phyloP scores from a whole-genome alignment of 108 stramenopile genomes.

The Cafeteria roenbergensis region DNA sequence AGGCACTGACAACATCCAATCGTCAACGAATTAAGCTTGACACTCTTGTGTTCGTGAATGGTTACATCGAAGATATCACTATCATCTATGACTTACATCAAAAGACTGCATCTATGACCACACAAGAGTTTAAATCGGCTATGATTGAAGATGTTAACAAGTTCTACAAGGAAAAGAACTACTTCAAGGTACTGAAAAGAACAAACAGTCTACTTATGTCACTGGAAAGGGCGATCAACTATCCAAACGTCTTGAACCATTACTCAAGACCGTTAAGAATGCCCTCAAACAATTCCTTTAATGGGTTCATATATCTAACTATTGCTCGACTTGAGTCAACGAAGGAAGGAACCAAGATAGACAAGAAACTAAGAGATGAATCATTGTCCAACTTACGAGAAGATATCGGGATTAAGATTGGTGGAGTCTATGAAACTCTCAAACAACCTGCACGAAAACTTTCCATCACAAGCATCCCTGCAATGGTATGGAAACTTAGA shows the following conservation, averaged over 20 bases:
- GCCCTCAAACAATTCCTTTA: neutral
- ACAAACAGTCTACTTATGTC: no score
- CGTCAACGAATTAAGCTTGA: no score
- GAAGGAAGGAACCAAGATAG: neutral
- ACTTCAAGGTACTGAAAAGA: neutral
- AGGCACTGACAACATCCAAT: no score
- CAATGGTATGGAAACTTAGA: no score
- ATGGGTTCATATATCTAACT: neutral
- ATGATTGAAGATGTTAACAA: no score
- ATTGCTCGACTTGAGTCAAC: neutral
- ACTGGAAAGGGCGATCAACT: no score
- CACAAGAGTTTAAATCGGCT: no score
- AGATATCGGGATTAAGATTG: neutral
- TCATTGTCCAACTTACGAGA: neutral
- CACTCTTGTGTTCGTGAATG: neutral
- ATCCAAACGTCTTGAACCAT: no score
- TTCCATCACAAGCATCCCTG: neutral
- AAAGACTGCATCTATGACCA: no score
- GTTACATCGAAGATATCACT: neutral
- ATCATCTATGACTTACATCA: no score
- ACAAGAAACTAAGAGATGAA: neutral
- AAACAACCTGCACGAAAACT: neutral
- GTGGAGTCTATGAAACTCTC: no score
- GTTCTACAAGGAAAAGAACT: neutral
- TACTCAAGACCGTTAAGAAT: no score